Conservation (phyloP, 2,329 filamentous ascomycete species). For the Cladophialophora exuberans region DNA sequence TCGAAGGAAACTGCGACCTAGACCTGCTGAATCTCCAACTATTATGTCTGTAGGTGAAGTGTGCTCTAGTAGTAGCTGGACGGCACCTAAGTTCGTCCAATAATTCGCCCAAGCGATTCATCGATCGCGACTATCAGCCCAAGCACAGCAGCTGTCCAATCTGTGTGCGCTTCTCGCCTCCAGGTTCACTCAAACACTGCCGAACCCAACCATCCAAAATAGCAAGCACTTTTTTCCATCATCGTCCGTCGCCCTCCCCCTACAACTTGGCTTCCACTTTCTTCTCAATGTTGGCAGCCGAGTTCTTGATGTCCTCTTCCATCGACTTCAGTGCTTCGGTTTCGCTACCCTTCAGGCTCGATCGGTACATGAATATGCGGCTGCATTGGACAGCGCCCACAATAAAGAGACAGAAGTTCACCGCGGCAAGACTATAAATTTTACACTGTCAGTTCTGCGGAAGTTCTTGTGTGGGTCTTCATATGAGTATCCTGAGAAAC, state of each 20-base stretch:
- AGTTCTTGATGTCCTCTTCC: conserved; percentile 33
- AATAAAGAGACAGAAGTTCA: conserved; percentile 96
- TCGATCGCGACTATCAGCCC: too few relatives aligned
- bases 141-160: too few relatives aligned
- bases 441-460: background rate
- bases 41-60: too few relatives aligned
- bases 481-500: background rate
- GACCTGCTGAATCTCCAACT: too few relatives aligned
- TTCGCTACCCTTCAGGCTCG: conserved; percentile 57
- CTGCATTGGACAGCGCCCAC: conserved; percentile 82
- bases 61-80: too few relatives aligned
- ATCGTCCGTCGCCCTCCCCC: background rate
- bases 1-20: too few relatives aligned
- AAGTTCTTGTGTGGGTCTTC: background rate
- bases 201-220: too few relatives aligned
- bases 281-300: conserved; percentile 38
- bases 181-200: background rate
- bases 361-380: conserved; percentile 72
- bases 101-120: too few relatives aligned
- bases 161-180: too few relatives aligned
- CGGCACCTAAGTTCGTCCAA: too few relatives aligned
- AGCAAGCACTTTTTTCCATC: too few relatives aligned
- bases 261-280: conserved; percentile 30
- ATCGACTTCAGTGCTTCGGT: conserved; percentile 42
- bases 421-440: conserved; percentile 72